Percentiles rank a stretch among this genome's conserved stretches.
Conservation (phyloP, 441 rosid species). For the Eutrema salsugineum region DNA sequence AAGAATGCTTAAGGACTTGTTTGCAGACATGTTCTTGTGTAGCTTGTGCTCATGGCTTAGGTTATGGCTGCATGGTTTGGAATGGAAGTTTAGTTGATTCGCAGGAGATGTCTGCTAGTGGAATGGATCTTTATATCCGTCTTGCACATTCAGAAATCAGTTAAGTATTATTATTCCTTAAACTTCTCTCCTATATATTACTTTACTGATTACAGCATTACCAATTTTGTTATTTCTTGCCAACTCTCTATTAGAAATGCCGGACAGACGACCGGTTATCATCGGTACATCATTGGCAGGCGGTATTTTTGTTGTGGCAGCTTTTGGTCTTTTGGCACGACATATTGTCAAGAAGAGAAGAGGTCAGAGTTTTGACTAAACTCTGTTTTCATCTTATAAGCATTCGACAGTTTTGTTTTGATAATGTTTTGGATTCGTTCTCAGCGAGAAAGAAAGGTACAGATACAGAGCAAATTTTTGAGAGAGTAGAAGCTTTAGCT, state of each 20-base stretch:
- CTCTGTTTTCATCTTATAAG: not conserved
- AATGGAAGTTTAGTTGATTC: constrained; percentile 37
- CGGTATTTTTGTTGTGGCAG: constrained; percentile 7
- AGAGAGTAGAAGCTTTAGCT: constrained; percentile 34
- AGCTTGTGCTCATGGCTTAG: constrained; percentile 46
- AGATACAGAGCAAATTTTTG: constrained; percentile 23
- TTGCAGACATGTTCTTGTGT: constrained; percentile 51
- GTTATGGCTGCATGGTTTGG: constrained; percentile 59
- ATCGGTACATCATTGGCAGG: constrained; percentile 18
- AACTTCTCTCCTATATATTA: not conserved
- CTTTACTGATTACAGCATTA: not conserved
- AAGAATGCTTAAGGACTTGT: constrained; percentile 36
- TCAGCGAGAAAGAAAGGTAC: constrained; percentile 20
- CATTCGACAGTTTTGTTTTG: not conserved
- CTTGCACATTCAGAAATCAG: constrained; percentile 45
- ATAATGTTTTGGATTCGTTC: not conserved
- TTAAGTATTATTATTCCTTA: constrained; percentile 13
- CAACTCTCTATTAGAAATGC: constrained; percentile 1
- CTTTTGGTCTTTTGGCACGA: constrained; percentile 20
- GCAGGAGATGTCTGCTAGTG: constrained; percentile 33
- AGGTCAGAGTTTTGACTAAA: constrained; percentile 13
- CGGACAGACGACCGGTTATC: constrained; percentile 16
- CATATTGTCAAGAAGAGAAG: constrained; percentile 11
- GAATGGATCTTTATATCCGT: constrained; percentile 43
- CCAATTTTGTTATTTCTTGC: not conserved